Evolutionary conservation across 2,329 filamentous ascomycete genomes (phyloP).

Genomic region (Penicillium sp.): DNA sequence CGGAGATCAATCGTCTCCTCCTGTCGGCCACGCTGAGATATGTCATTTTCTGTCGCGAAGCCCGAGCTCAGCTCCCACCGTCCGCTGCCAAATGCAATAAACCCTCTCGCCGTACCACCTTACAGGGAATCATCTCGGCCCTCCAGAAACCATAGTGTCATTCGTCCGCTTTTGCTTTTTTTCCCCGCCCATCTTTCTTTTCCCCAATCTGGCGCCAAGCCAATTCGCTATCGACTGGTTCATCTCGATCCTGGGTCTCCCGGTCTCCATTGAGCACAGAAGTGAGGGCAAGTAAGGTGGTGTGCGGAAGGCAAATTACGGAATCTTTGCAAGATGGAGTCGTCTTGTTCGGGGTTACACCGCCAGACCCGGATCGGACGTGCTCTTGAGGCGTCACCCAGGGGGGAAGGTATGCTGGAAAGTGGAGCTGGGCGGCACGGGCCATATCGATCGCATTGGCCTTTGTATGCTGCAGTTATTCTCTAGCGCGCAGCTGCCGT

Average conservation of each 20-base stretch:
- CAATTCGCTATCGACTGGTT: background rate
- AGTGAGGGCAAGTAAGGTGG: slow-evolving; percentile 1
- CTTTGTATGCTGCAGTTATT: slow-evolving; percentile 11
- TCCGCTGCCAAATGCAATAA: slow-evolving; percentile 19
- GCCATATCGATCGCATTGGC: slow-evolving; percentile 23
- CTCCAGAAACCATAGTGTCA: background rate
- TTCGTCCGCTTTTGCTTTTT: slow-evolving; percentile 2
- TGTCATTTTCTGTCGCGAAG: slow-evolving; percentile 23
- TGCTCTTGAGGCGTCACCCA: background rate
- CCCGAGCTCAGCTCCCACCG: slow-evolving; percentile 20
- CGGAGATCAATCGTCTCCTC: slow-evolving; percentile 1
- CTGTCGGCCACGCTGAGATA: slow-evolving; percentile 18
- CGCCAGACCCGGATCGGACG: slow-evolving; percentile 23
- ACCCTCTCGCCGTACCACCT: slow-evolving; percentile 16
- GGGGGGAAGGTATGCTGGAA: background rate
- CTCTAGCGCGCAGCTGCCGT: slow-evolving; percentile 6
- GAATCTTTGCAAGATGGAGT: slow-evolving; percentile 6
- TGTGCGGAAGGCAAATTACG: slow-evolving; percentile 2
- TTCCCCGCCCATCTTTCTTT: background rate
- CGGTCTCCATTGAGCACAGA: slow-evolving; percentile 1
- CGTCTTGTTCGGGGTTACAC: slow-evolving; percentile 23
- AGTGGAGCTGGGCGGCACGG: slow-evolving; percentile 12
- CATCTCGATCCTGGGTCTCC: slow-evolving; percentile 5
- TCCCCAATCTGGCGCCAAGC: background rate
- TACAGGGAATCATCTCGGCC: slow-evolving; percentile 8